phyloP scores from a whole-genome alignment of 768 basidiomycete species.

The Russula griseocarnosa region DNA sequence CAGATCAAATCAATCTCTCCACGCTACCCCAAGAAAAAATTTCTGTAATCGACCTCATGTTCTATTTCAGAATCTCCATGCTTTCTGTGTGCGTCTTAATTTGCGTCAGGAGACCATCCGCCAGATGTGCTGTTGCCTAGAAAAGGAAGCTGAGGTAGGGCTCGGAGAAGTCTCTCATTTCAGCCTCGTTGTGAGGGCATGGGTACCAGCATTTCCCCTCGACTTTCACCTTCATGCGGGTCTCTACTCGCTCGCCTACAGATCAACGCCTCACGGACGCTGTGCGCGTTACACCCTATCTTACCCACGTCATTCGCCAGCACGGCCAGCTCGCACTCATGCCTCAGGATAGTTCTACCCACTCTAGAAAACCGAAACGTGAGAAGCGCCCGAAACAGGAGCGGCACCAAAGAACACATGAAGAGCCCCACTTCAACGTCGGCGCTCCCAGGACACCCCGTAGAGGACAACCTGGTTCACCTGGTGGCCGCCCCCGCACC shows the following conservation, averaged over 20 bases:
- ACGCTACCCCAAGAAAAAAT: neutral
- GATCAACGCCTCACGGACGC: slow-evolving; percentile 32
- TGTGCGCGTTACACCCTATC: slow-evolving; percentile 47
- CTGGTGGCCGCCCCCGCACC: slow-evolving; percentile 16
- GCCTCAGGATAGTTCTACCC: slow-evolving; percentile 50
- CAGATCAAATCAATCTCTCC: neutral
- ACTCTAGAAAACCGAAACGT: slow-evolving; percentile 42
- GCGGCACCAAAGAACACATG: slow-evolving; percentile 14
- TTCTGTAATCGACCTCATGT: slow-evolving; percentile 1
- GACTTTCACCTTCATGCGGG: slow-evolving; percentile 26
- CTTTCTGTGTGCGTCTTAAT: slow-evolving; percentile 5
- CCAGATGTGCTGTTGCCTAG: slow-evolving; percentile 9
- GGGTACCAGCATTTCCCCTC: slow-evolving; percentile 28
- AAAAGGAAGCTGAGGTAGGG: slow-evolving; percentile 22
- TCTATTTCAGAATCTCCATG: slow-evolving; percentile 2
- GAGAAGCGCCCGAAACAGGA: slow-evolving; percentile 28
- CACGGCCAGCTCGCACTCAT: slow-evolving; percentile 49
- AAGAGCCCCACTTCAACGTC: slow-evolving; percentile 29
- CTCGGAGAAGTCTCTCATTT: slow-evolving; percentile 13
- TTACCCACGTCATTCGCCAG: slow-evolving; percentile 52
- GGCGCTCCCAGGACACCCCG: slow-evolving; percentile 26
- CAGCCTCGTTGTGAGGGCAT: slow-evolving; percentile 30
- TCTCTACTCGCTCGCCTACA: slow-evolving; percentile 27
- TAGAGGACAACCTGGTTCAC: slow-evolving; percentile 25
- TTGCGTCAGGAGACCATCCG: slow-evolving; percentile 15